A percentile compares a stretch with the other conserved stretches of the same genome.
Evolutionary conservation across 1,284 basidiomycete species (phyloP).

Genomic region (Sanghuangporus weigelae): DNA sequence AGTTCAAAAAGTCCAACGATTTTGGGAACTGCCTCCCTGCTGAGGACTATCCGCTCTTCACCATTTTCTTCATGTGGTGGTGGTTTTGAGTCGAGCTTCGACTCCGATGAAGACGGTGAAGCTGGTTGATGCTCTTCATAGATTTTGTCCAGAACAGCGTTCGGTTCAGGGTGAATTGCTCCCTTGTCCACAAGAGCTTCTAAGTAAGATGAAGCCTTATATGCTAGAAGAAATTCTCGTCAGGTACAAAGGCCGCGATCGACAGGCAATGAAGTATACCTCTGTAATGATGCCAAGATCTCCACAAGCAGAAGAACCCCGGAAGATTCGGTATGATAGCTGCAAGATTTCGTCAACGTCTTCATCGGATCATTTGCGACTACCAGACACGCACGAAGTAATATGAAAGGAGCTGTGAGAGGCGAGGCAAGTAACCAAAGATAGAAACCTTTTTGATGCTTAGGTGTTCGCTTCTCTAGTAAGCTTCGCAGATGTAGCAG

Average conservation of each 20-base stretch:
- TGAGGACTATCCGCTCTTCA: conserved; percentile 37
- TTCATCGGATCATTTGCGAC: not conserved
- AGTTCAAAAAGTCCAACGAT: conserved; percentile 46
- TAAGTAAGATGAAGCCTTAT: conserved; percentile 67
- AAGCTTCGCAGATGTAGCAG: conserved; percentile 50
- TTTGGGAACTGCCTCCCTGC: conserved; percentile 45
- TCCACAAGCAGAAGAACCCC: conserved; percentile 80
- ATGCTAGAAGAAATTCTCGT: conserved; percentile 40
- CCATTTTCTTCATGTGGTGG: not conserved
- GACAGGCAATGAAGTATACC: conserved; percentile 35
- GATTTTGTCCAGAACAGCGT: conserved; percentile 48
- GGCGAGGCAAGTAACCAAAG: conserved; percentile 61
- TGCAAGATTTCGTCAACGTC: conserved; percentile 24
- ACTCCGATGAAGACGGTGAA: conserved; percentile 2
- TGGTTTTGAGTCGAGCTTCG: not conserved
- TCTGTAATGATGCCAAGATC: conserved; percentile 77
- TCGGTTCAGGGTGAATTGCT: conserved; percentile 50
- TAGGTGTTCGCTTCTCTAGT: conserved; percentile 49
- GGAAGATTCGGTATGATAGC: conserved; percentile 79
- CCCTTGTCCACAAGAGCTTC: conserved; percentile 50
- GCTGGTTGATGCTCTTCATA: conserved; percentile 38
- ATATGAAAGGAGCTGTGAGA: conserved; percentile 64
- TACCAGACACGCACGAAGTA: conserved; percentile 54
- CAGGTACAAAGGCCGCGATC: not conserved
- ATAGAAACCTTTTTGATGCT: conserved; percentile 60